Evolutionary conservation across 192 early-diverging fungal species (phyloP), one percentile per base, ranked within the genome.

Genomic region (Umbelopsis vinacea): DNA sequence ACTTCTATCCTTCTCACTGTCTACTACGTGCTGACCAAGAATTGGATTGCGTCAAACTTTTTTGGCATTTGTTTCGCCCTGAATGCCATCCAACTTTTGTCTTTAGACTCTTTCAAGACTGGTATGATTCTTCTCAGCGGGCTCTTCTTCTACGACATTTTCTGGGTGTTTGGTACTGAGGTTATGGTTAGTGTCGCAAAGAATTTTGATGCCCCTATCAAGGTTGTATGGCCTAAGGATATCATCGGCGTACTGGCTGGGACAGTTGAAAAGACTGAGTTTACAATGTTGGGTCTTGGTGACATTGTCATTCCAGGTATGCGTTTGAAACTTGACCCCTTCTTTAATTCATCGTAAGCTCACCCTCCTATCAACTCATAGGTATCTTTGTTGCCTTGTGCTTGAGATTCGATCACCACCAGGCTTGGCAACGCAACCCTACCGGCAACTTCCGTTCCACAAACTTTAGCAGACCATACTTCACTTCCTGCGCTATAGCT

Each of bases 101-200:
- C 93, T 3, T 83, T 99, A 29, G 96, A 97, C 79, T 97, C 96
- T 8, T 97, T 98, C 88, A 92, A 91, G 79, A 98, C 95, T 1
- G 97, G 96, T n/a, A 95, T 96, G 84, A 93, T 95, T 35, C 86
- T 99, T 60, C 88, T 99, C 33, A 80, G 87, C 23, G 96, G 93
- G 19, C 81, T 99, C 48, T 99, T 99, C 83, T 78, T 96, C 26
- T 99, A 99, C 76, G 97, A 99, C 81, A 89, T 99, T 63, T 99
- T 98, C 73, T 99, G 97, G 97, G 97, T 99, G 71, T 99, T 99
- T 86, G 95, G 95, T 43, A 98, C 97, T 7, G 92, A 95, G 46
- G 97, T 99, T 21, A 99, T 99, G 97, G 97, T 98, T 7, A 92
- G 92, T 9, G 97, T 99, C 23, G 97, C 97, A 47, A 96, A 93